Evolutionary conservation across 2,329 filamentous ascomycete genomes (phyloP), one percentile per base, ranked within the genome.

Genomic region (Trichoderma endophyticum): DNA sequence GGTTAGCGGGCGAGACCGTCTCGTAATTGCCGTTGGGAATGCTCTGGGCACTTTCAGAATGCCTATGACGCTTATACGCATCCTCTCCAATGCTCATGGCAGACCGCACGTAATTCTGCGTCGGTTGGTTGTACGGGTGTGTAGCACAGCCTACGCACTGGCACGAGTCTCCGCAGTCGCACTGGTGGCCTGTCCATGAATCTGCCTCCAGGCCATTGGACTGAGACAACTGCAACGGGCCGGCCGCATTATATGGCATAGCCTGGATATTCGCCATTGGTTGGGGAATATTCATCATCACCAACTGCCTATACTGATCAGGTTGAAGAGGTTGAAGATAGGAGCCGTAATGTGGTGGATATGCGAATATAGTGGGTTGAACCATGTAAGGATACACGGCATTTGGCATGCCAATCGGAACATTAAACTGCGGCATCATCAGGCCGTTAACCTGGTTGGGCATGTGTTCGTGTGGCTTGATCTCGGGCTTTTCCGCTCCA

Each of bases 91-190:
- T 84, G 67, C 76, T 80, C 79, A 81, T 84, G 1, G 85, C 85
- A 7, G 85, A 86, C 66, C 85, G 82, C 3, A 90, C 83, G 72
- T 84, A 85, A 64, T 82, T 84, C 73, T 84, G 86, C 65, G 88
- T 92, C 26, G 89, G 87, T 8, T 88, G 84, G 75, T 92, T 92
- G 77, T 90, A 91, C 14, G 91, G 89, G 78, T 92, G 90, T 3
- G 88, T 88, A 6, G 89, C 85, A 77, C 91, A 93, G 12, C 90
- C 91, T 43, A 92, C 82, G 77, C 91, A 93, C 75, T 90, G 86
- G 75, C 91, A 93, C 32, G 83, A 83, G 69, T 90, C 87, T 24
- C 91, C 91, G 77, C 91, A 93, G 62, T 84, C 83, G 76, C 91
- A 93, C 69, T 80, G 82, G 60, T 82, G 82, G 68, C 78, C 81